Conservation (phyloP, 164 flowering plant genomes). For the Kingdonia uniflora region DNA sequence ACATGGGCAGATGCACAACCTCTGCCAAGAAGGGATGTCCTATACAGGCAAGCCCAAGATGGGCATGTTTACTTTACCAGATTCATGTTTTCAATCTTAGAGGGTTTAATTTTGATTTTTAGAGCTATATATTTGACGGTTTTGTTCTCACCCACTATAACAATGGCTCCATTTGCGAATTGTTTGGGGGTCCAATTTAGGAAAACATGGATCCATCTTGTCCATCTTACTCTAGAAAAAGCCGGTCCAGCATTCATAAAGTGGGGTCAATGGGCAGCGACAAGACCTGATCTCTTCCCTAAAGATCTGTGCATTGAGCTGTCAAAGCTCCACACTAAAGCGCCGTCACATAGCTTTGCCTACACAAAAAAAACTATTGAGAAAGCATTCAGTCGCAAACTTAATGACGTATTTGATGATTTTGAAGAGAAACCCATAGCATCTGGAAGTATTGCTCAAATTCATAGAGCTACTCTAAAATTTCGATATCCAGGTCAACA, state of each 20-base stretch:
- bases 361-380: constrained; percentile 1
- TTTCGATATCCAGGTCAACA: neutral
- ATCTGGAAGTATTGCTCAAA: constrained; percentile 5
- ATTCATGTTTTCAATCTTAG: constrained; percentile 1
- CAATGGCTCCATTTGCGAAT: constrained; percentile 1
- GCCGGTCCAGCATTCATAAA: constrained; percentile 4
- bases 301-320: constrained; percentile 4
- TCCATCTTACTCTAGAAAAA: neutral
- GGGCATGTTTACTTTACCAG: neutral
- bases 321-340: constrained; percentile 1
- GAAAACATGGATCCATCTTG: constrained; percentile 1
- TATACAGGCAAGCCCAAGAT: neutral
- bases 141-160: constrained; percentile 1
- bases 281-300: constrained; percentile 6
- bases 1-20: constrained; percentile 1
- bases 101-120: constrained; percentile 1
- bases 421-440: constrained; percentile 1
- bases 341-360: constrained; percentile 2
- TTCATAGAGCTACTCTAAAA: constrained; percentile 1
- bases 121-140: neutral
- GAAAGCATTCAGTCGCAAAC: constrained; percentile 3
- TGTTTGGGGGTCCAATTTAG: neutral
- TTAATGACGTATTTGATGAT: neutral
- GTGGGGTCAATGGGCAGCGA: constrained; percentile 6
- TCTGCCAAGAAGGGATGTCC: neutral